Base-by-base conservation (phyloP, 805 yeast genomes). In the Saturnispora besseyi region DNA sequence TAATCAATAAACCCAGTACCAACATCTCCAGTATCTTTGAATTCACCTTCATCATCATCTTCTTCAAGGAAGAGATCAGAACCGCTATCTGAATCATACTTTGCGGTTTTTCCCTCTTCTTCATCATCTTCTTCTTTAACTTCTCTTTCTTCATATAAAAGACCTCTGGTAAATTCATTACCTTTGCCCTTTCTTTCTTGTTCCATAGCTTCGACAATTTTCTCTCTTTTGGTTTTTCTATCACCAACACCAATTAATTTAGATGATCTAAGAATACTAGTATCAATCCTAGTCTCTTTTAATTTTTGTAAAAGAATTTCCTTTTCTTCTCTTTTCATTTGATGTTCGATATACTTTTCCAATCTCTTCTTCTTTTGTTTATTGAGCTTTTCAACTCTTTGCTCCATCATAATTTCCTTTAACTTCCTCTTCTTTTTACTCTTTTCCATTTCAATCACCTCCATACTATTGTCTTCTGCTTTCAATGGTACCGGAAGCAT, bases 301-400 rank as follows among this genome's bases (percentile, higher is more conserved):
- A 91, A 71, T 63, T 88, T 89, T 55, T 83, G 81, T 41, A 91
- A 69, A 48, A 91, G 70, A 3, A 77, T 75, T 57, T 85, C 85
- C 65, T 86, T 86, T 67, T 91, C 98, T 63, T 91, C 96, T 61
- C 95, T 72, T 59, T 84, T 84, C 57, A 89, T 62, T 63, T 89
- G 96, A 67, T 87, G 95, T 51, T 89, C 95, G 36, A 91, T 88
- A 65, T 88, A 91, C 65, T 91, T 91, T 54, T 91, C 97, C 41
- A 91, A 68, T 51, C 98, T 70, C 69, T 85, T 77, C 72, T 74
- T 77, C 70, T 91, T 84, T 45, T 83, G 76, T 45, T 79, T 71
- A 0, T 90, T 80, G 34, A 86, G 65, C 60, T 88, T 88, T 52
- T 87, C 91, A 49, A 76, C 71, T 49, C 74, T 75, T 41, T 87